Evolutionary conservation across 306 rosid genomes (phyloP).

Genomic region (Dryas octopetala): DNA sequence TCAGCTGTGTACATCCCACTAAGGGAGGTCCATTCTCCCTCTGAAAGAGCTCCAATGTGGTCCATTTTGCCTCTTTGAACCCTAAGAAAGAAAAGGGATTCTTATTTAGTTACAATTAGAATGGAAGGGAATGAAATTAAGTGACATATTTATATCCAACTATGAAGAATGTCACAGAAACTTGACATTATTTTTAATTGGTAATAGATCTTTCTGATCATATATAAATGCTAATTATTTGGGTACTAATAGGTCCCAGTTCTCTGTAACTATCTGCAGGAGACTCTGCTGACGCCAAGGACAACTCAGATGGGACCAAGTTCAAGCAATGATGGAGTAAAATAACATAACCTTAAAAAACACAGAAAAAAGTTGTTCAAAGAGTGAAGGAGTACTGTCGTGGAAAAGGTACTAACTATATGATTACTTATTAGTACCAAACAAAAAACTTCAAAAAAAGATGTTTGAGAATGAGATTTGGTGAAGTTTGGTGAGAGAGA

Average conservation of each 20-base stretch:
- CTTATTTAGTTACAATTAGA: not conserved
- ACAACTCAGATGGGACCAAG: slow-evolving; percentile 19
- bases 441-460: slow-evolving; percentile 5
- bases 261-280: not conserved
- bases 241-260: not conserved
- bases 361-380: not conserved
- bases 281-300: not conserved
- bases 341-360: not conserved
- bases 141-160: slow-evolving; percentile 20
- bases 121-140: slow-evolving; percentile 8
- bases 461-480: slow-evolving; percentile 10
- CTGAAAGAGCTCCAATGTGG: slow-evolving; percentile 25
- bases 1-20: slow-evolving; percentile 39
- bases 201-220: not conserved
- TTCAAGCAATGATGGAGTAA: slow-evolving; percentile 8
- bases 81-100: not conserved
- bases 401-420: no score
- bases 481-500: slow-evolving; percentile 8
- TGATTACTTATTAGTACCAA: not conserved
- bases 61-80: slow-evolving; percentile 31
- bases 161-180: slow-evolving; percentile 4
- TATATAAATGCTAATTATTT: not conserved
- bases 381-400: not conserved
- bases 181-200: not conserved
- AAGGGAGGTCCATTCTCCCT: slow-evolving; percentile 45